A percentile compares a stretch with the other conserved stretches of the same genome.
Conservation (phyloP, 2,329 filamentous ascomycete species). For the Calonectria hongkongensis region DNA sequence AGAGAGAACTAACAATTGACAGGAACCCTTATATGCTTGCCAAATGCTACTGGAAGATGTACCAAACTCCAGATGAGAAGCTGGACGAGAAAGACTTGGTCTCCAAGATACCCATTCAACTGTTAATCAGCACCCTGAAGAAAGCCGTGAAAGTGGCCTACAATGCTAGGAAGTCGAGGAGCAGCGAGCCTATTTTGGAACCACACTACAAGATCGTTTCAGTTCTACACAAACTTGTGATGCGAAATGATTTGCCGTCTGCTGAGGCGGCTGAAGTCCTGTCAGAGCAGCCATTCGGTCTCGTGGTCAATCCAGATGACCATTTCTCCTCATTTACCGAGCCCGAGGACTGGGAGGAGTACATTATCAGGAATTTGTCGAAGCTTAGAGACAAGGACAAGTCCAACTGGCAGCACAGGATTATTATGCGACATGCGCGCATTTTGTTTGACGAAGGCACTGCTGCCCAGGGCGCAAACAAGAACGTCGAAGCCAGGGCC, state of each 20-base stretch:
- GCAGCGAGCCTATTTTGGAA: slow-evolving; percentile 87
- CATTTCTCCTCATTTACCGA: slow-evolving; percentile 60
- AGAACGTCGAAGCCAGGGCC: slow-evolving; percentile 81
- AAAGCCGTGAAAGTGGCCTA: slow-evolving; percentile 70
- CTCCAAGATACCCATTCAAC: slow-evolving; percentile 57
- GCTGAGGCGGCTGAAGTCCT: slow-evolving; percentile 71
- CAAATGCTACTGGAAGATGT: slow-evolving; percentile 80
- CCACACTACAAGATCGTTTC: slow-evolving; percentile 95
- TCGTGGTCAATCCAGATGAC: slow-evolving; percentile 58
- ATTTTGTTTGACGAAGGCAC: slow-evolving; percentile 71
- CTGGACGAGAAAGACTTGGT: slow-evolving; percentile 66
- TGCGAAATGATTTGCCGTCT: slow-evolving; percentile 67
- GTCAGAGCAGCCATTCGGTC: slow-evolving; percentile 73
- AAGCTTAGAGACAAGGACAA: slow-evolving; percentile 84
- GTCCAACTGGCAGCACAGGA: slow-evolving; percentile 95
- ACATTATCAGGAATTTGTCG: slow-evolving; percentile 70
- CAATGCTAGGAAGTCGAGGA: slow-evolving; percentile 72
- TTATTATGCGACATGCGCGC: slow-evolving; percentile 83
- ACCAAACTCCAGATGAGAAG: slow-evolving; percentile 67
- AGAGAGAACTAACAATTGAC: slow-evolving; percentile 49
- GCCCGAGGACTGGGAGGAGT: slow-evolving; percentile 76
- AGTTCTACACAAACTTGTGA: slow-evolving; percentile 87
- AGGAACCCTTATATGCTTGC: slow-evolving; percentile 76
- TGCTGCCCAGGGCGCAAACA: slow-evolving; percentile 63
- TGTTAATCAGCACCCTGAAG: slow-evolving; percentile 70